Evolutionary conservation across 2,329 filamentous ascomycete genomes (phyloP).

Genomic region (Claviceps purpurea): DNA sequence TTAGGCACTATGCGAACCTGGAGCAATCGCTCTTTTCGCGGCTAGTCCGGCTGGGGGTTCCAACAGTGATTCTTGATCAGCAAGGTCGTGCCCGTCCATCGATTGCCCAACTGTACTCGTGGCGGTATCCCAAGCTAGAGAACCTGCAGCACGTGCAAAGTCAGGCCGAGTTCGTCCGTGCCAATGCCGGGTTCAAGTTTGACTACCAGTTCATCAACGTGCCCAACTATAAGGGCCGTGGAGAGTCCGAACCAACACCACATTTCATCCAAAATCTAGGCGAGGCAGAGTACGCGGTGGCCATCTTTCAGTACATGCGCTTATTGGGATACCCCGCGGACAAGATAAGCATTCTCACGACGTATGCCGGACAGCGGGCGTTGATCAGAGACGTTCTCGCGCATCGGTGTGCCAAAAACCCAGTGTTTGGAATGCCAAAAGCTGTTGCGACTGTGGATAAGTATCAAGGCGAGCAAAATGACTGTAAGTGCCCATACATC

Average conservation of each 20-base stretch:
- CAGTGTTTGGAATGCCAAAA: slow-evolving; percentile 78
- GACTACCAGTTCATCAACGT: slow-evolving; percentile 98
- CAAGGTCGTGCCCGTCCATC: slow-evolving; percentile 83
- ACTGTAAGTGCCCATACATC: slow-evolving; percentile 53
- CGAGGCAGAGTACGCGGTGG: slow-evolving; percentile 93
- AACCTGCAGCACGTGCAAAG: slow-evolving; percentile 65
- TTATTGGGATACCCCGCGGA: slow-evolving; percentile 77
- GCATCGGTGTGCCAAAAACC: slow-evolving; percentile 70
- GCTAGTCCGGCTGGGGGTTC: slow-evolving; percentile 83
- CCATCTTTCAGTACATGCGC: slow-evolving; percentile 94
- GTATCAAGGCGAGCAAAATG: slow-evolving; percentile 98
- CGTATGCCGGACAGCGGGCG: slow-evolving; percentile 84
- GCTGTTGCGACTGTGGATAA: slow-evolving; percentile 94
- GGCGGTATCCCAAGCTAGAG: slow-evolving; percentile 73
- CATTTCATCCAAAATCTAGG: slow-evolving; percentile 96
- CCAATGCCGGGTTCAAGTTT: slow-evolving; percentile 84
- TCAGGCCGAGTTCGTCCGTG: slow-evolving; percentile 56
- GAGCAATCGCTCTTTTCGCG: slow-evolving; percentile 92
- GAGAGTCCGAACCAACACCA: slow-evolving; percentile 78
- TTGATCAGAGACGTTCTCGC: slow-evolving; percentile 76
- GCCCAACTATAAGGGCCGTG: slow-evolving; percentile 77
- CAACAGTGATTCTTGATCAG: slow-evolving; percentile 76
- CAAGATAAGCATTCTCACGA: slow-evolving; percentile 79
- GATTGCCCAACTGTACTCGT: slow-evolving; percentile 81
- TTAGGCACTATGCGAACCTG: slow-evolving; percentile 87